Percentiles rank a stretch among this genome's conserved stretches.
Conservation (phyloP, 768 basidiomycete genomes). For the Scleroderma bovista region DNA sequence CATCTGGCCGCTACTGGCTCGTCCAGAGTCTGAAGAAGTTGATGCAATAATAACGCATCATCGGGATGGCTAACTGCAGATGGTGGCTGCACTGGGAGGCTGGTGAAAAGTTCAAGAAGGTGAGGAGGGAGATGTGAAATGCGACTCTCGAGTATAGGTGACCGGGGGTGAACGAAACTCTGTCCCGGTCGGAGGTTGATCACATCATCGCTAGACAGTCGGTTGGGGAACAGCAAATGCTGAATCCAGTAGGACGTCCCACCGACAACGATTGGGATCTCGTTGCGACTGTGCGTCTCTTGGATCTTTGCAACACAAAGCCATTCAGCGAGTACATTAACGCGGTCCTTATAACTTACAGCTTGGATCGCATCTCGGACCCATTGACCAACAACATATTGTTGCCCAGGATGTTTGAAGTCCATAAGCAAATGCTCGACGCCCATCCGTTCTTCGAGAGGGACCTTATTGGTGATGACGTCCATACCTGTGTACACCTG, state of each 20-base stretch:
- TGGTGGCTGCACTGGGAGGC: constrained; percentile 56
- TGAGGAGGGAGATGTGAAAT: constrained; percentile 43
- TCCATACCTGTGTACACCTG: constrained; percentile 92
- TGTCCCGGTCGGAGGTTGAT: constrained; percentile 1
- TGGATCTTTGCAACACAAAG: constrained; percentile 50
- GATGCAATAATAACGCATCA: constrained; percentile 57
- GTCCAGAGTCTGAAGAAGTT: constrained; percentile 65
- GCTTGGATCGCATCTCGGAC: constrained; percentile 70
- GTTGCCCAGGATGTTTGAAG: constrained; percentile 81
- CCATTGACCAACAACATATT: constrained; percentile 86
- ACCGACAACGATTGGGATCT: constrained; percentile 87
- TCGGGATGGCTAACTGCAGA: constrained; percentile 51
- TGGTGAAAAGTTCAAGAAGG: constrained; percentile 44
- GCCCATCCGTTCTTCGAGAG: constrained; percentile 66
- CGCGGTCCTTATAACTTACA: constrained; percentile 42
- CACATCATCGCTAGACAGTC: constrained; percentile 38
- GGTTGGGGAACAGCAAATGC: constrained; percentile 85
- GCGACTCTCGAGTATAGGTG: constrained; percentile 35
- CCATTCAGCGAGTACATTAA: constrained; percentile 4
- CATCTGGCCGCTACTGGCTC: constrained; percentile 70
- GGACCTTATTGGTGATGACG: constrained; percentile 91
- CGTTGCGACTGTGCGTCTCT: constrained; percentile 54
- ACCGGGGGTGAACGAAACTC: constrained; percentile 12
- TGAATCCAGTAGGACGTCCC: constrained; percentile 98
- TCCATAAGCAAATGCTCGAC: constrained; percentile 88